Evolutionary conservation across 2,329 filamentous ascomycete species (phyloP), one percentile per base, ranked within the genome.

Genomic region (Chrysoporthe cubensis): DNA sequence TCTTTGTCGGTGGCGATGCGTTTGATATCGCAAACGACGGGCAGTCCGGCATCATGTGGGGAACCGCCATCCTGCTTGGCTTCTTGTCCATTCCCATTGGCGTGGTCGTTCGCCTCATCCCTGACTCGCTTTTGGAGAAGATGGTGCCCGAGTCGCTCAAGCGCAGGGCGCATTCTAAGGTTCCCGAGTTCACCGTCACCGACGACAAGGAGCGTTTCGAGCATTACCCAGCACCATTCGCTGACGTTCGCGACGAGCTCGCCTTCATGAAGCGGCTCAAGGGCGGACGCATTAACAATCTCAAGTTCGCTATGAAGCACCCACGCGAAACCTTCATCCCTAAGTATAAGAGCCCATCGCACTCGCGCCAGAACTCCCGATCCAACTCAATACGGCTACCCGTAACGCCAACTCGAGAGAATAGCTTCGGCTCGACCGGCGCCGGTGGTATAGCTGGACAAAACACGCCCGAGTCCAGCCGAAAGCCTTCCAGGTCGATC

Each of bases 41-140:
- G 9, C 84, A 97, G 72, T 89, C 89, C 21, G 87, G 86, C n/a
- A 81, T 85, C 14, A 91, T 97, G 77, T 98, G 95, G 96, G 94
- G 84, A 8, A 91, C 96, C 72, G 97, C 94, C 8, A 86, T 99
- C 66, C 84, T 96, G 37, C 87, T 97, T 48, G 94, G 94, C 43
- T 83, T 91, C 71, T 80, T 96, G n/a, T 97, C 95, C 21, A 88
- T 98, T 42, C 93, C 94, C 0, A 84, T 97, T 65, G 96, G 93
- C 68, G 84, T 95, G 34, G 81, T 92, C 43, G 90, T 98, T 68
- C 92, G 96, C 60, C 83, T 93, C 37, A 85, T 98, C 63, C 96
- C 96, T 0, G 94, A 98, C 76, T 83, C 86, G 59, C 80, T 90
- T 18, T 75, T 91, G 57, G 78, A 84, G 61, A 81, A 80, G 56